Evolutionary conservation across 2,329 filamentous ascomycete species (phyloP).

Genomic region (Ceratocystis variospora): DNA sequence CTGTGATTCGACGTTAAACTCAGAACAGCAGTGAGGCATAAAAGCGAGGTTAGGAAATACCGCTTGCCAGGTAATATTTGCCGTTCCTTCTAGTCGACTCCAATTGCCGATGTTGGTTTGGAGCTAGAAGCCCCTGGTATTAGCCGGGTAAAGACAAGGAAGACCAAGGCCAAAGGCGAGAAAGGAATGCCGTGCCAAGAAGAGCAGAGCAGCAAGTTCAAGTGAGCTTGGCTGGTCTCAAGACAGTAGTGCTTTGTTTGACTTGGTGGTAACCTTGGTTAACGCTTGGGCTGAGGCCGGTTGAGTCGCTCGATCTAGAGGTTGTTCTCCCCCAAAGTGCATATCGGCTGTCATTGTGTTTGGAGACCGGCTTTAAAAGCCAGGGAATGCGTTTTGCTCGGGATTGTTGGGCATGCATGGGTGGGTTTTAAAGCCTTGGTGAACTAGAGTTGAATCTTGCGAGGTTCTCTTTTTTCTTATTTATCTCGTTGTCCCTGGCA

Average conservation of each 20-base stretch:
- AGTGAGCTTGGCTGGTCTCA: too few relatives aligned
- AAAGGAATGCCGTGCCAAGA: neutral
- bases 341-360: neutral
- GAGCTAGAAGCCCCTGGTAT: neutral
- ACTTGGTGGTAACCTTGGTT: too few relatives aligned
- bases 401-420: neutral
- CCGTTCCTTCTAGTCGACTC: neutral
- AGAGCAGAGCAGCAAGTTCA: too few relatives aligned
- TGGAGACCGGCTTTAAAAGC: neutral
- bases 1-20: too few relatives aligned
- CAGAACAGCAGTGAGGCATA: neutral
- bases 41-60: neutral
- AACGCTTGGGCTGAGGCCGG: too few relatives aligned
- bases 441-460: too few relatives aligned
- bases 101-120: neutral
- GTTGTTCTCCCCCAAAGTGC: too few relatives aligned
- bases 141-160: neutral
- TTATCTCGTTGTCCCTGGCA: too few relatives aligned
- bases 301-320: too few relatives aligned
- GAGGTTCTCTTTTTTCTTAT: too few relatives aligned
- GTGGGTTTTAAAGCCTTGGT: neutral
- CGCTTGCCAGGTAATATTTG: neutral
- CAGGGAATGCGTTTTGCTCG: neutral
- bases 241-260: too few relatives aligned
- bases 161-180: neutral